Evolutionary conservation across 306 rosid species (phyloP).

Genomic region (Quercus ilex): DNA sequence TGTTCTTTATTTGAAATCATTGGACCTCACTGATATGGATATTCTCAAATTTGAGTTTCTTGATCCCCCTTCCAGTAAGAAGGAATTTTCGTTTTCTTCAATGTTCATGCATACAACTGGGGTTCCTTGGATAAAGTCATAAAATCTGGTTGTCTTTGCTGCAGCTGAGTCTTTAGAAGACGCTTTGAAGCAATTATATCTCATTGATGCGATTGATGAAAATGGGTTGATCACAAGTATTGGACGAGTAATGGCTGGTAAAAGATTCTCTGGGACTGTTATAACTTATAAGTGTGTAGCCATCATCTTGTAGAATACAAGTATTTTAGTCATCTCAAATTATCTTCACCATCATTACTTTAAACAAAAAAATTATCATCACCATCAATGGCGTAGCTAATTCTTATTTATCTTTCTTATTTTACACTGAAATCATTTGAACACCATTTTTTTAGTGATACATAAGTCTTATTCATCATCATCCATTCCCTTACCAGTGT

Average conservation of each 20-base stretch:
- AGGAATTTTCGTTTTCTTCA: background rate
- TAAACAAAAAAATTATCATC: background rate
- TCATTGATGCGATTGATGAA: slow-evolving; percentile 90
- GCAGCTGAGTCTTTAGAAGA: slow-evolving; percentile 90
- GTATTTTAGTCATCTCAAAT: background rate
- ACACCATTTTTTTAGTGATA: background rate
- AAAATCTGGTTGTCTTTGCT: slow-evolving; percentile 37
- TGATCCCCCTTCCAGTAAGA: slow-evolving; percentile 81
- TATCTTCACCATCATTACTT: background rate
- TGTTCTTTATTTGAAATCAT: slow-evolving; percentile 94
- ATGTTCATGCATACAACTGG: background rate
- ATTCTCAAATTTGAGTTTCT: slow-evolving; percentile 92
- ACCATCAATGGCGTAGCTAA: background rate
- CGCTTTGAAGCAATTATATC: slow-evolving; percentile 91
- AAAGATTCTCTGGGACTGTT: slow-evolving; percentile 16
- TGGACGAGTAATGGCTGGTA: slow-evolving; percentile 97
- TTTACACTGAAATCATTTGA: background rate
- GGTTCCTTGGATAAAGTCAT: slow-evolving; percentile 11
- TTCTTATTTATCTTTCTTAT: background rate
- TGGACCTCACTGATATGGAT: slow-evolving; percentile 91
- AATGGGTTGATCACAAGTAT: slow-evolving; percentile 70
- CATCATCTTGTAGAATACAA: slow-evolving; percentile 12
- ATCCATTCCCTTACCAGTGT: background rate
- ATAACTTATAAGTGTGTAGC: background rate
- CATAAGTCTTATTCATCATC: background rate